Percentiles rank a stretch among this genome's conserved stretches.
phyloP scores from a whole-genome alignment of 2,329 filamentous ascomycete species.

The Ophiocordyceps sinensis region DNA sequence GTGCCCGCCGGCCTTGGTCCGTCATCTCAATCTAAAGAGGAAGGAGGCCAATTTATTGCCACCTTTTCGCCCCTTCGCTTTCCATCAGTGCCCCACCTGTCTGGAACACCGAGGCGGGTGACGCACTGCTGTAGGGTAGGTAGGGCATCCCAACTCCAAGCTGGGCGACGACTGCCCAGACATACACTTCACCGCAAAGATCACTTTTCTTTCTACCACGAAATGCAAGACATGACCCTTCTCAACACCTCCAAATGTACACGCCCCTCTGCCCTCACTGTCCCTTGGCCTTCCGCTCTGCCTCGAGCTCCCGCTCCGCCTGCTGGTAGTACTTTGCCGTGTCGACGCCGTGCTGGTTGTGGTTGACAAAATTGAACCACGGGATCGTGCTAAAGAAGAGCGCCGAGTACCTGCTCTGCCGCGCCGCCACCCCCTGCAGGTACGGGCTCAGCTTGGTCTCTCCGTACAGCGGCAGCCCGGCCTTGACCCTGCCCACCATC shows the following conservation, averaged over 20 bases:
- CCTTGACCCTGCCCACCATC: conserved; percentile 95
- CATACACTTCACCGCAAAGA: too few species aligned
- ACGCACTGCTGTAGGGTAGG: too few species aligned
- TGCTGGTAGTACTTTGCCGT: conserved; percentile 97
- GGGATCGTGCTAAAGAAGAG: conserved; percentile 74
- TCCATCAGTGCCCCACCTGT: too few species aligned
- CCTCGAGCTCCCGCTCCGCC: conserved; percentile 85
- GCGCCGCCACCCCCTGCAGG: conserved; percentile 82
- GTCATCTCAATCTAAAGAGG: too few species aligned
- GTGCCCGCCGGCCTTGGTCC: too few species aligned
- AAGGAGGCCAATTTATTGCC: too few species aligned
- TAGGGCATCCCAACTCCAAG: too few species aligned
- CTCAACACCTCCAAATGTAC: conserved; percentile 9
- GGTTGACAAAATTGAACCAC: conserved; percentile 98
- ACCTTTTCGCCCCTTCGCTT: too few species aligned
- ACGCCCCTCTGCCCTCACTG: conserved; percentile 6
- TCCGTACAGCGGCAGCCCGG: conserved; percentile 80
- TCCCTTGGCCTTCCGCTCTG: conserved; percentile 32
- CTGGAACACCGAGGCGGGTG: too few species aligned
- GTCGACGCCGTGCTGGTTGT: conserved; percentile 88
- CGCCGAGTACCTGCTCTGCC: conserved; percentile 85
- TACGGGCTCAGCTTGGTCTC: conserved; percentile 64
- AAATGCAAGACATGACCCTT: too few species aligned
- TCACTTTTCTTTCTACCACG: too few species aligned
- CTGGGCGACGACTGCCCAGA: too few species aligned